Base-by-base conservation (phyloP, 805 yeast species). In the Candida loeiensis region DNA sequence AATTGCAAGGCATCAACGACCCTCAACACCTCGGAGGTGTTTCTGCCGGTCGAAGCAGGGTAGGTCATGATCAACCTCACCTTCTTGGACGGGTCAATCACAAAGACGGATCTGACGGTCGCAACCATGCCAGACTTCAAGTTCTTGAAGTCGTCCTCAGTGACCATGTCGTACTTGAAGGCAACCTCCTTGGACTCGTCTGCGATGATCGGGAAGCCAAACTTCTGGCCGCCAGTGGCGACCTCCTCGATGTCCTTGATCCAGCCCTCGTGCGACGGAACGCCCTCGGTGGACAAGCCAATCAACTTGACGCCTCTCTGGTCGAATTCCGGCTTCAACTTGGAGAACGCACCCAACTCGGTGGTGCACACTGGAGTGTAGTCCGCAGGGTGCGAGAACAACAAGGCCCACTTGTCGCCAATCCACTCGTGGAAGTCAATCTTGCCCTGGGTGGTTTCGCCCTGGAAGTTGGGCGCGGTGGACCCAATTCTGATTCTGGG, bases 301-400 rank as follows among this genome's bases (percentile, higher is more conserved):
- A 82, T 74, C 55, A 82, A 68, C 54, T 80, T 80, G 40, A 80
- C 81, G 41, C 76, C 75, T 58, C 87, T 71, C 58, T 76, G 73
- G 50, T 69, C 69, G 55, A 82, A 82, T 58, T 82, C 87, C 11
- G 84, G 83, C 56, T 80, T 79, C 55, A 82, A 66, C 55, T 77
- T 75, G 48, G 87, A 82, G 54, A 82, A 81, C 6, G 87, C 88
- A 47, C 88, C 88, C 44, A 82, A 69, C 61, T 82, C 89, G 37
- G 89, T 82, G 47, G 88, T 82, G 60, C 89, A 82, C 35, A 82
- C 85, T 25, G 89, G 89, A 15, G 89, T 82, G 69, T 78, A 82
- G 58, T 82, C 88, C 48, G 80, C 87, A 41, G 89, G 89, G 58
- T 82, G 88, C 22, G 85, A 78, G 65, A 82, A 82, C 46, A 82